These are phyloP conservation scores for Pterula multifida DNA, from an alignment of 1,284 basidiomycete genomes.

Conservation along the genomic window DNA sequence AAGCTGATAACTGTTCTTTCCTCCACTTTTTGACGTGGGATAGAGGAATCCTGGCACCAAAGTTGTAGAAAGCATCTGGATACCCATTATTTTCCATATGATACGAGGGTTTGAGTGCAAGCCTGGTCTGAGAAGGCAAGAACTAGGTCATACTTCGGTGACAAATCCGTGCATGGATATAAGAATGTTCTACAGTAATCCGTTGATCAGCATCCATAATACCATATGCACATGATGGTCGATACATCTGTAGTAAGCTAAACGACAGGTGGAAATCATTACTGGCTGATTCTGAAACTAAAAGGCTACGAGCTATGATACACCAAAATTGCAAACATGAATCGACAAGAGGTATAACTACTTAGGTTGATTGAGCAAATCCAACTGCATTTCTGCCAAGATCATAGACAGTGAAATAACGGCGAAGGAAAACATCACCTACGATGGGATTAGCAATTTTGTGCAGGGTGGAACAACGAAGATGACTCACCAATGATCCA, in stretches of 20 bases:
- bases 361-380: constrained; percentile 43
- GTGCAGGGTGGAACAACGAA: constrained; percentile 2
- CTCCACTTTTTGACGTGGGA: not conserved
- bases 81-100: no score
- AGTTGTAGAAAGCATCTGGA: not conserved
- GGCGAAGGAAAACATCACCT: constrained; percentile 81
- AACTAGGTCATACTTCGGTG: no score
- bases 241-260: no score
- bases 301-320: not conserved
- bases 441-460: constrained; percentile 8
- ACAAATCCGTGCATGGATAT: no score
- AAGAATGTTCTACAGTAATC: no score
- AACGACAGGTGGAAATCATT: no score
- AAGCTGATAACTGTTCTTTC: constrained; percentile 1
- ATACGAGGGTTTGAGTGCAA: no score
- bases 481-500: constrained; percentile 81
- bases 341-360: not conserved
- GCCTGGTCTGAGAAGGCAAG: no score
- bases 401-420: constrained; percentile 93
- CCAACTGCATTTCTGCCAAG: constrained; percentile 78
- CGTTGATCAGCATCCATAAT: no score
- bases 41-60: not conserved
- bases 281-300: not conserved
- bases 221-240: no score
- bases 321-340: not conserved